Conservation (phyloP, 1,284 basidiomycete genomes). For the Trichosporon sp. region DNA sequence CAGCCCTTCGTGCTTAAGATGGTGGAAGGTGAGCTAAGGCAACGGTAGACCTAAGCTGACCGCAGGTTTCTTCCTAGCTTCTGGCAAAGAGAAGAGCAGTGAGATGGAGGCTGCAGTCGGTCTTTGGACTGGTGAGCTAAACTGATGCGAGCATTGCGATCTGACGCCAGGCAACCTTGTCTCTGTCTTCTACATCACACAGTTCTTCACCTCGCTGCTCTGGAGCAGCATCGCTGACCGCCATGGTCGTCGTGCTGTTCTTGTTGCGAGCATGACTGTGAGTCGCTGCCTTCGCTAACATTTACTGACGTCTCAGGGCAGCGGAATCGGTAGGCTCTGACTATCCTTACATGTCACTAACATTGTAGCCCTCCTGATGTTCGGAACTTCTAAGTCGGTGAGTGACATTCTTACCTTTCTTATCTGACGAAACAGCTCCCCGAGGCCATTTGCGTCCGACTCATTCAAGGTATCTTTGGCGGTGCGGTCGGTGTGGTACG, state of each 20-base stretch:
- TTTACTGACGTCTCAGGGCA: conserved; percentile 29
- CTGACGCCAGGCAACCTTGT: conserved; percentile 45
- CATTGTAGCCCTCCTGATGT: conserved; percentile 56
- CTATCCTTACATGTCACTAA: background rate
- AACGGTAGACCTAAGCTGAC: background rate
- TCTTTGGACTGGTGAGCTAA: conserved; percentile 42
- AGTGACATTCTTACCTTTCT: conserved; percentile 7
- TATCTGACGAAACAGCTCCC: conserved; percentile 50
- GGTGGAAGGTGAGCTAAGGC: conserved; percentile 65
- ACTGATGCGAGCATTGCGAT: background rate
- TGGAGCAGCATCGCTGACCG: conserved; percentile 89
- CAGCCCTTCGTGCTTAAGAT: conserved; percentile 85
- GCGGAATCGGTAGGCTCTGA: conserved; percentile 30
- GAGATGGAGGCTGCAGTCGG: conserved; percentile 46
- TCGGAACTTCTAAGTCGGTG: conserved; percentile 72
- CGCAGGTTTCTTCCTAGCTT: conserved; percentile 33
- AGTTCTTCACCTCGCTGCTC: conserved; percentile 84
- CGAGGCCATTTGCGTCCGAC: conserved; percentile 79
- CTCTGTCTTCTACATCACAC: conserved; percentile 52
- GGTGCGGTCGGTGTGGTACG: conserved; percentile 86
- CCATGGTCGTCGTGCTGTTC: conserved; percentile 78
- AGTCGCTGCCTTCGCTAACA: conserved; percentile 54
- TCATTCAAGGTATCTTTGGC: conserved; percentile 91
- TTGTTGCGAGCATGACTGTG: conserved; percentile 77
- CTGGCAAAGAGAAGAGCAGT: conserved; percentile 30